Conservation (phyloP, 352 stramenopile genomes). For the Achlya hypogyna region DNA sequence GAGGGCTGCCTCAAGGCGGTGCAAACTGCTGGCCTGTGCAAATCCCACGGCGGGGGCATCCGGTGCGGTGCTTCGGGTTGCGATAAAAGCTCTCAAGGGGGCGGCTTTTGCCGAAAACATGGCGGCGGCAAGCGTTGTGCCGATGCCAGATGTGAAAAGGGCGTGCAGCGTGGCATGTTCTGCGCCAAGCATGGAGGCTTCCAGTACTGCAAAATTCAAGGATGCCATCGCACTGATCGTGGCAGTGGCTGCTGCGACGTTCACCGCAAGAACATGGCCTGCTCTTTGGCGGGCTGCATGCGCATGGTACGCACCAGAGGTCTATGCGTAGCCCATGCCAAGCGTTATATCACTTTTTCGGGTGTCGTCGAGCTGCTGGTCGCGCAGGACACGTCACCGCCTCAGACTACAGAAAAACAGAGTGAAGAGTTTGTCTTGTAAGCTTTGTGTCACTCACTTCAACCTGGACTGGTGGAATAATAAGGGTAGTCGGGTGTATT, state of each 20-base stretch:
- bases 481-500: too few species aligned
- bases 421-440: too few species aligned
- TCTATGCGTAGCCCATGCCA: slow-evolving; percentile 8
- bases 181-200: slow-evolving; percentile 9
- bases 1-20: slow-evolving; percentile 12
- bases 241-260: slow-evolving; percentile 50
- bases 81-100: slow-evolving; percentile 64
- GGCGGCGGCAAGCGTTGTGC: slow-evolving; percentile 21
- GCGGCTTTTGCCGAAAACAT: slow-evolving; percentile 57
- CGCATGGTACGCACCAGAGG: not conserved
- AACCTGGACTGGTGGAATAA: too few species aligned
- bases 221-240: slow-evolving; percentile 69
- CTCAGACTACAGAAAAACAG: too few species aligned
- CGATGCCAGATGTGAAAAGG: not conserved
- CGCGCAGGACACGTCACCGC: too few species aligned
- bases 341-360: too few species aligned
- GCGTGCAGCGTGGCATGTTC: not conserved
- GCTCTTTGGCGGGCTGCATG: not conserved
- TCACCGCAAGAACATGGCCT: slow-evolving; percentile 17
- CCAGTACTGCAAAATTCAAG: not conserved
- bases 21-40: not conserved
- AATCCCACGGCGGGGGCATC: slow-evolving; percentile 69
- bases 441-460: too few species aligned
- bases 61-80: slow-evolving; percentile 75
- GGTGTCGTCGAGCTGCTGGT: too few species aligned